These are phyloP conservation scores for Talaromyces wortmannii DNA, from an alignment of 495 filamentous ascomycete species.

Conservation along the genomic window DNA sequence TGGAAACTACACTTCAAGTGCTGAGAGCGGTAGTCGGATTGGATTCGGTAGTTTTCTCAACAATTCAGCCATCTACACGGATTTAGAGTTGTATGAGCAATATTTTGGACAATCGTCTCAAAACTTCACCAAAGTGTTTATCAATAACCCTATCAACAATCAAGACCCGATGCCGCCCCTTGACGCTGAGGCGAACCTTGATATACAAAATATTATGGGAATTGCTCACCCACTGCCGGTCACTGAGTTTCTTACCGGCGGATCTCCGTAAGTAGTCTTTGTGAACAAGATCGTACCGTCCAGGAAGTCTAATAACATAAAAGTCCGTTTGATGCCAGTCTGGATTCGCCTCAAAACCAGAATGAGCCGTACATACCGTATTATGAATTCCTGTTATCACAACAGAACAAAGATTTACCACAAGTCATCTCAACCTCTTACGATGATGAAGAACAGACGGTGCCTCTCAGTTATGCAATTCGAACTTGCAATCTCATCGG, in stretches of 20 bases:
- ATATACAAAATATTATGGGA: constrained; percentile 59
- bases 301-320: too few species aligned
- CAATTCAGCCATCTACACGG: constrained; percentile 31
- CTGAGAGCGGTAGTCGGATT: constrained; percentile 37
- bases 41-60: constrained; percentile 51
- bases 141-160: constrained; percentile 47
- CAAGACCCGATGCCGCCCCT: constrained; percentile 30
- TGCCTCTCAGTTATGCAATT: constrained; percentile 54
- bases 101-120: constrained; percentile 26
- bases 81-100: constrained; percentile 23
- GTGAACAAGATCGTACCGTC: too few species aligned
- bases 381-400: too few species aligned
- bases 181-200: constrained; percentile 58
- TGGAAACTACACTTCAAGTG: constrained; percentile 35
- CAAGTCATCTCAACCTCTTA: constrained; percentile 74
- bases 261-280: too few species aligned
- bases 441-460: constrained; percentile 68
- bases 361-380: too few species aligned
- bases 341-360: constrained; percentile 41
- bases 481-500: constrained; percentile 60
- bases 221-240: constrained; percentile 49
- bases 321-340: constrained; percentile 58
- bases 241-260: constrained; percentile 56
- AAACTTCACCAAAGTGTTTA: constrained; percentile 49
- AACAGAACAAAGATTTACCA: constrained; percentile 59